Evolutionary conservation across 2,329 filamentous ascomycete species (phyloP).

Genomic region (Fusarium odoratissimum): DNA sequence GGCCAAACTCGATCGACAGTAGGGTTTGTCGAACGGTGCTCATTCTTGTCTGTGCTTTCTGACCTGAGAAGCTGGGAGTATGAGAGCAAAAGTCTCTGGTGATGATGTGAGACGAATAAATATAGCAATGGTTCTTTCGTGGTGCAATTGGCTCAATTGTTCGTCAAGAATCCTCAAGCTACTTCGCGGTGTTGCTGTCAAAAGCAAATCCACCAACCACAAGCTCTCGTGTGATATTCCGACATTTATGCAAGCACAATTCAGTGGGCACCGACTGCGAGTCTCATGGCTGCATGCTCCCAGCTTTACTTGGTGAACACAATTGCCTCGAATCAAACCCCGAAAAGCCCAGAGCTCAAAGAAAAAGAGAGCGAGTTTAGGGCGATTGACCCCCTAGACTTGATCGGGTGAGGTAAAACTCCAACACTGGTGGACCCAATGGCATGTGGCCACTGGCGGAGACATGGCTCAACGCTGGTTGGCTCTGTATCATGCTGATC

Average conservation of each 20-base stretch:
- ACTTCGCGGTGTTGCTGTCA: not conserved
- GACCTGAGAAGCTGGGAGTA: not conserved
- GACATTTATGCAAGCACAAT: not conserved
- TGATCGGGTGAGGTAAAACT: constrained; percentile 43
- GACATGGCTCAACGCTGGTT: constrained; percentile 32
- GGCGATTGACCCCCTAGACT: constrained; percentile 37
- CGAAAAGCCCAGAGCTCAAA: not conserved
- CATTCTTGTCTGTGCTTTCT: constrained; percentile 24
- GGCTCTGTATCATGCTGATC: constrained; percentile 39
- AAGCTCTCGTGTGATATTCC: not conserved
- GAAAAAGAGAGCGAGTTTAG: constrained; percentile 21
- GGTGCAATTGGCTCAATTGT: not conserved
- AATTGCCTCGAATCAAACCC: not conserved
- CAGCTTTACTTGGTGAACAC: not conserved
- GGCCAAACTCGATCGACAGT: constrained; percentile 40
- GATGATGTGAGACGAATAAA: not conserved
- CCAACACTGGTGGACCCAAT: constrained; percentile 34
- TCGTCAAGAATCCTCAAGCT: not conserved
- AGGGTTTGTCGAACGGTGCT: constrained; percentile 29
- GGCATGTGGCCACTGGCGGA: constrained; percentile 39
- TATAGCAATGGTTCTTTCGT: not conserved
- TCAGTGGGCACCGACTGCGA: not conserved
- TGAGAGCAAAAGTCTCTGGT: not conserved
- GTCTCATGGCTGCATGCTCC: not conserved
- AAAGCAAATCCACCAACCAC: not conserved